These are phyloP conservation scores for Metschnikowia noctiluminum DNA, from an alignment of 805 yeast species.

Conservation along the genomic window DNA sequence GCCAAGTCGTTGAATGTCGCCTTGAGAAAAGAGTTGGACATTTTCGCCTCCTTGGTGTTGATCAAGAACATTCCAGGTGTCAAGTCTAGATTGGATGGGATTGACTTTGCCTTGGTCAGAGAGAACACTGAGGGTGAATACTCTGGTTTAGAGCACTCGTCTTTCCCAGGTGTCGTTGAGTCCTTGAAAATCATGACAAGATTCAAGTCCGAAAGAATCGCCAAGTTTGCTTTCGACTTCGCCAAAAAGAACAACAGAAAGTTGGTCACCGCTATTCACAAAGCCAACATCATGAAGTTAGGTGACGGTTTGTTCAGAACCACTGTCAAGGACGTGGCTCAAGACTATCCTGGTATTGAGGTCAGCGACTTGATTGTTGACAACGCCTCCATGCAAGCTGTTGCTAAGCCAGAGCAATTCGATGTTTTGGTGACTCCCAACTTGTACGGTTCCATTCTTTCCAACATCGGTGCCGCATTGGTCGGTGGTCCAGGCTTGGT, in stretches of 20 bases:
- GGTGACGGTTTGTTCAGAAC: constrained; percentile 97
- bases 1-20: constrained; percentile 92
- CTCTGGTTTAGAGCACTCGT: constrained; percentile 96
- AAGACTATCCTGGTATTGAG: constrained; percentile 78
- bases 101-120: constrained; percentile 92
- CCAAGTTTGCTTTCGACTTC: constrained; percentile 94
- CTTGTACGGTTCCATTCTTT: constrained; percentile 94
- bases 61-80: constrained; percentile 95
- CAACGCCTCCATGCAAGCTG: constrained; percentile 99
- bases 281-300: constrained; percentile 98
- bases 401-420: constrained; percentile 95
- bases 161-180: constrained; percentile 97
- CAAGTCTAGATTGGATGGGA: constrained; percentile 79
- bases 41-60: constrained; percentile 91
- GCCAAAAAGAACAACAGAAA: constrained; percentile 90
- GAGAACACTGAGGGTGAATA: constrained; percentile 99
- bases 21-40: constrained; percentile 91
- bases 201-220: constrained; percentile 93
- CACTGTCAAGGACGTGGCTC: constrained; percentile 81
- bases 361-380: constrained; percentile 95
- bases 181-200: constrained; percentile 92
- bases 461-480: constrained; percentile 96
- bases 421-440: constrained; percentile 98
- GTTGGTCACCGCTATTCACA: constrained; percentile 94
- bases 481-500: constrained; percentile 98